These are phyloP conservation scores for Centella asiatica DNA, from an alignment of 129 eudicot genomes.

Conservation along the genomic window DNA sequence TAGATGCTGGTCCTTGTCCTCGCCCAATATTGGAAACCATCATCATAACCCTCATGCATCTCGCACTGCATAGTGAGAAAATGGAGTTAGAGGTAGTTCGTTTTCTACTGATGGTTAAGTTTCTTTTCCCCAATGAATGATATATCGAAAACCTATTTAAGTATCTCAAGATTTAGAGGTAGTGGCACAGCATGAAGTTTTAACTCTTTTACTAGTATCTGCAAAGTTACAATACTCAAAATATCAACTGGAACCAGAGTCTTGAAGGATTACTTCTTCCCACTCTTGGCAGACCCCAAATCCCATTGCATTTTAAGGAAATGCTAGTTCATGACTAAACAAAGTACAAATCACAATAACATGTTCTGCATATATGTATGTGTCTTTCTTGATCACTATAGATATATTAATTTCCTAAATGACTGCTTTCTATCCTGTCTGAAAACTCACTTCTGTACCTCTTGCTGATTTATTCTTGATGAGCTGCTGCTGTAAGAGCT, in stretches of 20 bases:
- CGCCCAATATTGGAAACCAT: slow-evolving; percentile 68
- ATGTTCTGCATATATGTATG: too few species aligned
- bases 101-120: neutral
- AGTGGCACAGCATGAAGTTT: neutral
- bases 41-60: slow-evolving; percentile 71
- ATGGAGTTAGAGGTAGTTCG: slow-evolving; percentile 76
- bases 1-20: slow-evolving; percentile 72
- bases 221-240: neutral
- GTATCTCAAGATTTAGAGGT: neutral
- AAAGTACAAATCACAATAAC: neutral
- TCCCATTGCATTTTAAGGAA: neutral
- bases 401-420: neutral
- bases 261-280: neutral
- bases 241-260: neutral
- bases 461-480: neutral
- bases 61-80: slow-evolving; percentile 71
- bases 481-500: too few species aligned
- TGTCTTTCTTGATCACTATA: neutral
- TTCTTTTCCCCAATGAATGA: neutral
- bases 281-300: neutral
- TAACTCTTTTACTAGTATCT: neutral
- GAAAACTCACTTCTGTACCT: neutral
- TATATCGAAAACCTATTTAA: neutral
- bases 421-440: neutral
- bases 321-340: neutral